These are phyloP conservation scores for Eragrostis nindensis DNA, from an alignment of 176 grass and related monocot species.

Conservation along the genomic window DNA sequence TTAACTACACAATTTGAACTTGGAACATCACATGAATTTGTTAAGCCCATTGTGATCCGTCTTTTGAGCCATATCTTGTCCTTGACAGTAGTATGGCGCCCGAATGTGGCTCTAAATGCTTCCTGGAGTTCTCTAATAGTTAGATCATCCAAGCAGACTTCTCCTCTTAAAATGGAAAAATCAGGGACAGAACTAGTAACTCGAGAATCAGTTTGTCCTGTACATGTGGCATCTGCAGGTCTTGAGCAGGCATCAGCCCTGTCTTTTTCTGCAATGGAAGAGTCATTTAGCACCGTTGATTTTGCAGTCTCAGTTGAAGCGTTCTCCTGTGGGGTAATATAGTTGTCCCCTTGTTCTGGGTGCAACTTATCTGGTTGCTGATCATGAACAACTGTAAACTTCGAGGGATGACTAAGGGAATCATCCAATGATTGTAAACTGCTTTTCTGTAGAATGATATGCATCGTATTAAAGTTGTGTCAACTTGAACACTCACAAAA, in stretches of 20 bases:
- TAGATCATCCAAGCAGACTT: conserved; percentile 88
- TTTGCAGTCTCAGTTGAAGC: conserved; percentile 60
- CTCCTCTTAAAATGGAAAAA: conserved; percentile 86
- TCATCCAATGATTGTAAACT: conserved; percentile 47
- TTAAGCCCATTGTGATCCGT: conserved; percentile 90
- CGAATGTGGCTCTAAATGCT: conserved; percentile 89
- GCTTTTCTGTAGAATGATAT: conserved; percentile 61
- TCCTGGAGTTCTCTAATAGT: conserved; percentile 96
- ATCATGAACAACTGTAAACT: conserved; percentile 32
- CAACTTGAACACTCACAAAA: conserved; percentile 27
- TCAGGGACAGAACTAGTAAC: conserved; percentile 67
- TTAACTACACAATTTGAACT: conserved; percentile 79
- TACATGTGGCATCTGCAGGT: conserved; percentile 47
- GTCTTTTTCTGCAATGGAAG: conserved; percentile 64
- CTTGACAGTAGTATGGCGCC: conserved; percentile 90
- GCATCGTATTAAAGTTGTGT: conserved; percentile 41
- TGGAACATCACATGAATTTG: conserved; percentile 85
- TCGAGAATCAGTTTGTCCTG: conserved; percentile 58
- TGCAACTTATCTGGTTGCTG: conserved; percentile 34
- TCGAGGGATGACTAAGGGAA: conserved; percentile 47
- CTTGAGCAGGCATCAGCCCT: conserved; percentile 64
- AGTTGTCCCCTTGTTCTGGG: conserved; percentile 35
- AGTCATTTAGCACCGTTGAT: conserved; percentile 60
- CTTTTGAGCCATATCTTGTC: conserved; percentile 99
- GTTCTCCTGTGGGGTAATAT: conserved; percentile 52